phyloP scores from a whole-genome alignment of 2,329 filamentous ascomycete species.

The Ophiostoma triangulosporum region DNA sequence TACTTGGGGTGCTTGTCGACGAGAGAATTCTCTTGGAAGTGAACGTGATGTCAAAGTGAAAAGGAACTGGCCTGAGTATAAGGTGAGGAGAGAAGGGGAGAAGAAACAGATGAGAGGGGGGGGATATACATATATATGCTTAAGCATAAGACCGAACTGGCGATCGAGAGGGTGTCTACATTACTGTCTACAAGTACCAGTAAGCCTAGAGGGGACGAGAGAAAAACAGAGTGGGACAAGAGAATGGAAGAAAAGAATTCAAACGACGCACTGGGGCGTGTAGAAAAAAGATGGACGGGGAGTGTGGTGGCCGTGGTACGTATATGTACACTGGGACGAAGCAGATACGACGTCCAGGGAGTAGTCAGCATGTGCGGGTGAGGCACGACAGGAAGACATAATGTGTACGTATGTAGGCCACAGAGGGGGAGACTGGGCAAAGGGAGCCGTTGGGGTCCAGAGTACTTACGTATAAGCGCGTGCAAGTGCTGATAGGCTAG shows the following conservation, averaged over 20 bases:
- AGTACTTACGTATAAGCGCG: too few relatives aligned
- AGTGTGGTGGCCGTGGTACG: background rate
- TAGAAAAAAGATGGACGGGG: background rate
- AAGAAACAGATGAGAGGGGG: background rate
- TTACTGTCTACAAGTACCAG: too few relatives aligned
- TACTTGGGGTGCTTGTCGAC: conserved; percentile 17
- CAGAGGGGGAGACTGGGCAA: too few relatives aligned
- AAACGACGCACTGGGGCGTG: conserved; percentile 5
- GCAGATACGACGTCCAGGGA: background rate
- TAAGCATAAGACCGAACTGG: conserved; percentile 9
- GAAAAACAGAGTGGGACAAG: conserved; percentile 8
- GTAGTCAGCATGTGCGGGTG: too few relatives aligned
- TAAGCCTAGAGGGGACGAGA: too few relatives aligned
- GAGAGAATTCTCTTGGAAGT: conserved; percentile 11
- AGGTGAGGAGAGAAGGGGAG: background rate
- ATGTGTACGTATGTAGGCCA: too few relatives aligned
- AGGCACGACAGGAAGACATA: too few relatives aligned
- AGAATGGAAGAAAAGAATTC: conserved; percentile 5
- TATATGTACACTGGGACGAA: background rate
- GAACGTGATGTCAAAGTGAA: conserved; percentile 9
- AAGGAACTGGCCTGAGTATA: conserved; percentile 4
- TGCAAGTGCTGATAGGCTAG: too few relatives aligned
- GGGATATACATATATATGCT: background rate
- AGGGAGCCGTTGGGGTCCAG: too few relatives aligned
- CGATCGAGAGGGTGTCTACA: conserved; percentile 7